Evolutionary conservation across 2,329 filamentous ascomycete species (phyloP).

Genomic region (Fusarium temperatum): DNA sequence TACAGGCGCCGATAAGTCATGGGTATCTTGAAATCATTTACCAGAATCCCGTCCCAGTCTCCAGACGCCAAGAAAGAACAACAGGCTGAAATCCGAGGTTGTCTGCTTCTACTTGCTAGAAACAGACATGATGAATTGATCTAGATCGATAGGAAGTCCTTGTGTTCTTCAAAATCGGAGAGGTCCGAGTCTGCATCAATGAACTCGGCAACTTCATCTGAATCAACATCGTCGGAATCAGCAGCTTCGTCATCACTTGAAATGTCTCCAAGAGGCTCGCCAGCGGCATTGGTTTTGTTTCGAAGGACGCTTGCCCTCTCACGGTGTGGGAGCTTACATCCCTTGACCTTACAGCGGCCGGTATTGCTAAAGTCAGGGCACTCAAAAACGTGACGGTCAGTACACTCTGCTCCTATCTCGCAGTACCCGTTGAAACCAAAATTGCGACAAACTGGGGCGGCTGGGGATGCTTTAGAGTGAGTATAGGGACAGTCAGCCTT

Average conservation of each 20-base stretch:
- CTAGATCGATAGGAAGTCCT: constrained; percentile 65
- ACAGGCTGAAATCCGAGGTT: constrained; percentile 8
- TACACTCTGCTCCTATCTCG: constrained; percentile 79
- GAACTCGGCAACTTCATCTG: constrained; percentile 76
- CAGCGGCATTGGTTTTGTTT: constrained; percentile 67
- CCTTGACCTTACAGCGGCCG: constrained; percentile 80
- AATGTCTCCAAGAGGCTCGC: constrained; percentile 71
- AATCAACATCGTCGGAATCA: constrained; percentile 82
- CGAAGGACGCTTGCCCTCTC: constrained; percentile 84
- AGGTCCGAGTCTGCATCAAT: constrained; percentile 65
- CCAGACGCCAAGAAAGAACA: constrained; percentile 32
- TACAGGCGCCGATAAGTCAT: constrained; percentile 10
- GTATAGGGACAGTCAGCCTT: constrained; percentile 88
- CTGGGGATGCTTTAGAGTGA: constrained; percentile 80
- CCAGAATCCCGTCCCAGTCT: constrained; percentile 26
- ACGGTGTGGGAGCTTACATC: constrained; percentile 87
- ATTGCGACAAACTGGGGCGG: constrained; percentile 80
- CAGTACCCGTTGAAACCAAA: constrained; percentile 93
- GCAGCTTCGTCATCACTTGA: constrained; percentile 81
- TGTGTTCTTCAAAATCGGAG: constrained; percentile 64
- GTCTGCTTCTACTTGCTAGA: background rate
- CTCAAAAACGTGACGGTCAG: constrained; percentile 87
- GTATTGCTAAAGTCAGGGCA: constrained; percentile 96
- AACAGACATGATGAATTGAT: constrained; percentile 5
- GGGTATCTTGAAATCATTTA: constrained; percentile 39